Base-by-base conservation (phyloP, 768 basidiomycete genomes). In the Calvatia gigantea region DNA sequence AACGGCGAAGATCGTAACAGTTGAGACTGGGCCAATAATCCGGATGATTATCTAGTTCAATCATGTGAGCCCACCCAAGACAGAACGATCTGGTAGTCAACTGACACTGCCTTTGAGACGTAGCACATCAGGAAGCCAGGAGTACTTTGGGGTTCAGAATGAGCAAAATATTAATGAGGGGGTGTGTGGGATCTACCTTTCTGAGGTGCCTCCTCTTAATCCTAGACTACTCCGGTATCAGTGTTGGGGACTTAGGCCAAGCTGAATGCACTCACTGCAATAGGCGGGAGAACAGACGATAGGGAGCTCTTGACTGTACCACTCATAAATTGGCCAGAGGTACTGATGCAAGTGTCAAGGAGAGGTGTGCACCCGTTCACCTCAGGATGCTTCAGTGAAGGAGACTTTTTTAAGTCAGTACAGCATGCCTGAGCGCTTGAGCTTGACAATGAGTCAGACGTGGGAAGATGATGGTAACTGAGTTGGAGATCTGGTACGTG, bases 91-190 rank as follows among this genome's bases (percentile, higher is more conserved):
- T 25, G 43, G 21, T 15, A 17, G 21, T 15, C n/a, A 49, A 75
- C 86, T 62, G 67, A 92, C 89, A 60, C 87, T 91, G 61, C 90
- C 89, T 75, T 92, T 85, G 59, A 94, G 53, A 37, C 92, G 82
- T 41, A 94, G 75, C 17, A 94, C 89, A 69, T 94, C 93, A 1
- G 92, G 90, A 11, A 94, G 74, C 92, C 93, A 95, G 14, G 89
- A 90, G 66, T 91, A 92, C 89, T 91, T 49, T 15, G 28, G 35
- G 39, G 35, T 15, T 14, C 8, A n/a, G 7, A 48, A 32, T 31
- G 19, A 33, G 19, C 31, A 38, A 6, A 8, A 15, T 6, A n/a
- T n/a, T 14, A 21, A 29, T 19, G 17, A 14, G 21, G 11, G 38
- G 23, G 15, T 35, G 45, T 31, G 25, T n/a, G 38, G 38, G 2